Conservation (phyloP, 192 early-diverging fungal species). For the Gryganskiella cystojenkinii region DNA sequence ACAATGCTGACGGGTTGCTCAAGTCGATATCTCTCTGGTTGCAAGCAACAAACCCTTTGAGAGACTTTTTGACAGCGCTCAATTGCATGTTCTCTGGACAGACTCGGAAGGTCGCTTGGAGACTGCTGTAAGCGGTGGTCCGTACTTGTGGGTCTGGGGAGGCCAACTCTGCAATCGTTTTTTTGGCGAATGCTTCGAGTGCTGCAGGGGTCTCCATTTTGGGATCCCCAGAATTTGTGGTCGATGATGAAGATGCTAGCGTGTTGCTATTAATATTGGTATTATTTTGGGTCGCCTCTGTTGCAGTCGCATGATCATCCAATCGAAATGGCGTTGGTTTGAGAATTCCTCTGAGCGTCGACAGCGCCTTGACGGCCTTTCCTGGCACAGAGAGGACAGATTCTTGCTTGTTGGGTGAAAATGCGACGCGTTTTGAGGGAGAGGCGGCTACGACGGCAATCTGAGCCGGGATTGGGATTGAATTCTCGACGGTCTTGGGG, state of each 20-base stretch:
- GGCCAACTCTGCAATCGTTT: neutral
- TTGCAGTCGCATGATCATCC: neutral
- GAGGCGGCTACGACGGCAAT: conserved; percentile 28
- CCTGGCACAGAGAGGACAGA: conserved; percentile 16
- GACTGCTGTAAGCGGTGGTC: neutral
- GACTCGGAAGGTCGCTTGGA: conserved; percentile 4
- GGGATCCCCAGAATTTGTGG: too few relatives aligned
- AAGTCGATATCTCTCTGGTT: neutral
- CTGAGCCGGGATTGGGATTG: conserved; percentile 25
- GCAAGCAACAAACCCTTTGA: too few relatives aligned
- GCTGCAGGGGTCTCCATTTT: neutral
- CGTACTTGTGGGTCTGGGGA: conserved; percentile 15
- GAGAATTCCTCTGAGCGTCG: conserved; percentile 23
- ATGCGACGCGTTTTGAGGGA: conserved; percentile 29
- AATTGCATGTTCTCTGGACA: neutral
- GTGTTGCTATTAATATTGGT: neutral
- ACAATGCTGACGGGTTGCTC: too few relatives aligned
- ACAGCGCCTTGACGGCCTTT: neutral
- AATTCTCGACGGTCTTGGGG: neutral
- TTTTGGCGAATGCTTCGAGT: conserved; percentile 12
- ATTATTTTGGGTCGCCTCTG: neutral
- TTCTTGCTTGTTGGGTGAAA: conserved; percentile 33
- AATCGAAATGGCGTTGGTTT: conserved; percentile 8
- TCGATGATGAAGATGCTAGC: neutral
- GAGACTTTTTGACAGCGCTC: neutral